Evolutionary conservation across 1,284 basidiomycete species (phyloP), one percentile per base, ranked within the genome.

Genomic region (Phaffia rhodozyma): DNA sequence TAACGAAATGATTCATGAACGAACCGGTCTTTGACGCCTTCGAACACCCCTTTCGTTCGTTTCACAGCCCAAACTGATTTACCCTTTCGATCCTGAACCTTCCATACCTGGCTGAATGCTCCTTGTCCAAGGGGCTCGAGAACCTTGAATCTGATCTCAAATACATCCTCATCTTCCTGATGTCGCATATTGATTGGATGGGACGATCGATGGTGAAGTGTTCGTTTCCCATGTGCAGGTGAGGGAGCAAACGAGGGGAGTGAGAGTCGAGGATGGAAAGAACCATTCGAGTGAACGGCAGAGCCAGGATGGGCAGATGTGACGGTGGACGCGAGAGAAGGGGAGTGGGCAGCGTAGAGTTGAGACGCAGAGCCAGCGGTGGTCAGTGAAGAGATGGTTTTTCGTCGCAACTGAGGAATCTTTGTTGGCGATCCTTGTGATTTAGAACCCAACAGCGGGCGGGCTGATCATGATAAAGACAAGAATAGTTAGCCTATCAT

Each of bases 41-140:
- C 86, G 71, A 97, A 94, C 47, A 86, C 83, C 7, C 76, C 76
- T 78, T 96, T 92, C 60, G 90, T 93, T 74, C 88, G 87, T 82
- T 99, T 98, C 70, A 99, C 85, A 2, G 96, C 96, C 74, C 82
- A 96, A 27, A 90, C 78, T 49, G 78, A 76, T 5, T 76, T 74
- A 1, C 75, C 81, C 66, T 80, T 75, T 74, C 87, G 85, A 69
- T 85, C 82, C 67, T 84, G 82, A 7, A 91, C 94, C 77, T 92
- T 94, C 76, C 93, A 84, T 18, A 92, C 94, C 69, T 88, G 87
- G 51, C 91, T 92, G 76, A 97, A 98, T 71, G 94, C 91, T 21
- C 96, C 96, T 63, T 86, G 85, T 5, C 96, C 96, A 23, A 97
- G 80, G 69, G 86, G 83, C 64, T 89, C 86, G 38, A 90, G 78